These are phyloP conservation scores for Solanum habrochaites DNA, from an alignment of 257 asterid genomes.

Conservation along the genomic window DNA sequence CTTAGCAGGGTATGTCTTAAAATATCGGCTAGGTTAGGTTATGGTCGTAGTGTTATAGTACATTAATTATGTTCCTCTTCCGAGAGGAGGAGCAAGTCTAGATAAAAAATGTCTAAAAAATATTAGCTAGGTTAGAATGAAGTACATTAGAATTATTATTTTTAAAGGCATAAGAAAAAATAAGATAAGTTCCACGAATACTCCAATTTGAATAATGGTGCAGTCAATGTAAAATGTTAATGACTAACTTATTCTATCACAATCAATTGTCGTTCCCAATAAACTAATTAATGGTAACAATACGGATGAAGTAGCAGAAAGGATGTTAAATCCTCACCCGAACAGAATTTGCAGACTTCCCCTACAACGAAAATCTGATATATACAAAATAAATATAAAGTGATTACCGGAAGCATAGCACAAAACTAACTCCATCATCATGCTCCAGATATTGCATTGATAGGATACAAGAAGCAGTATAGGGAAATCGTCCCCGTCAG, in stretches of 20 bases:
- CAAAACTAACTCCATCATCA: not conserved
- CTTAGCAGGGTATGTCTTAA: not conserved
- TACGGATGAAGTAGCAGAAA: not conserved
- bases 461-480: not conserved
- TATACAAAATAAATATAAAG: not conserved
- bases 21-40: not conserved
- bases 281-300: not conserved
- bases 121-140: not conserved
- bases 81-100: not conserved
- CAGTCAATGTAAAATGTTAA: not conserved
- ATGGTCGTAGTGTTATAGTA: not conserved
- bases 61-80: not conserved
- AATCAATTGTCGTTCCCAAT: not conserved
- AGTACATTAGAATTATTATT: not conserved
- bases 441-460: not conserved
- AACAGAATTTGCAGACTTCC: not conserved
- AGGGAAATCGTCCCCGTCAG: not conserved
- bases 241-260: not conserved
- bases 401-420: not conserved
- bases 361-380: not conserved
- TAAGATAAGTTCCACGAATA: not conserved
- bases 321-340: not conserved
- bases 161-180: not conserved
- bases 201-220: not conserved
- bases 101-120: not conserved